Percentiles rank a stretch among this genome's conserved stretches.
Evolutionary conservation across 768 basidiomycete species (phyloP).

Genomic region (Auriculariales sp.): DNA sequence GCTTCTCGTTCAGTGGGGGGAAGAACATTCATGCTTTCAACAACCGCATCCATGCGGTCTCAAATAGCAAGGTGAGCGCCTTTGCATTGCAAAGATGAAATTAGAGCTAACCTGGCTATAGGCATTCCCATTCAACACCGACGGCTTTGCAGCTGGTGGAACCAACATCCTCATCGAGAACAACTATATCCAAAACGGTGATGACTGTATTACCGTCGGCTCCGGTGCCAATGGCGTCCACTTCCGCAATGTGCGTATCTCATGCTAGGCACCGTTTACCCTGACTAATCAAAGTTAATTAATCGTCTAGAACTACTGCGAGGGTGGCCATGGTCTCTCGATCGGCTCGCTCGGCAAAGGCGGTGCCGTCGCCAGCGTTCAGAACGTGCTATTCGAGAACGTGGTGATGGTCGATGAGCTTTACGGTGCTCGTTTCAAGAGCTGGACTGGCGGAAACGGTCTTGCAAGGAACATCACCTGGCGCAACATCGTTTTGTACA

Average conservation of each 20-base stretch:
- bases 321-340: slow-evolving; percentile 44
- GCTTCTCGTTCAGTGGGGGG: slow-evolving; percentile 34
- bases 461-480: slow-evolving; percentile 42
- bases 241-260: slow-evolving; percentile 14
- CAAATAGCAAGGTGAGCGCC: slow-evolving; percentile 12
- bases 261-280: no score
- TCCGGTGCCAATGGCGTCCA: slow-evolving; percentile 41
- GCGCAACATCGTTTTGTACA: slow-evolving; percentile 36
- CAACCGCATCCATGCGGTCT: slow-evolving; percentile 39
- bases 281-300: no score
- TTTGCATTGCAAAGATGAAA: slow-evolving; percentile 1
- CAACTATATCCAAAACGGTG: slow-evolving; percentile 43
- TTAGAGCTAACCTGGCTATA: no score
- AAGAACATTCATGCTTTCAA: slow-evolving; percentile 35
- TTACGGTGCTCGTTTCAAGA: slow-evolving; percentile 53
- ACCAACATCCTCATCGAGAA: slow-evolving; percentile 43
- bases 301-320: slow-evolving; percentile 35
- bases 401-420: slow-evolving; percentile 25
- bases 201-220: slow-evolving; percentile 46
- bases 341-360: slow-evolving; percentile 31
- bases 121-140: no score
- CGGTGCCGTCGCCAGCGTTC: slow-evolving; percentile 37
- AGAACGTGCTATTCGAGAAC: slow-evolving; percentile 35
- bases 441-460: slow-evolving; percentile 51
- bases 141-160: slow-evolving; percentile 37